Evolutionary conservation across 164 flowering plant genomes (phyloP).

Genomic region (Chimonanthus praecox): DNA sequence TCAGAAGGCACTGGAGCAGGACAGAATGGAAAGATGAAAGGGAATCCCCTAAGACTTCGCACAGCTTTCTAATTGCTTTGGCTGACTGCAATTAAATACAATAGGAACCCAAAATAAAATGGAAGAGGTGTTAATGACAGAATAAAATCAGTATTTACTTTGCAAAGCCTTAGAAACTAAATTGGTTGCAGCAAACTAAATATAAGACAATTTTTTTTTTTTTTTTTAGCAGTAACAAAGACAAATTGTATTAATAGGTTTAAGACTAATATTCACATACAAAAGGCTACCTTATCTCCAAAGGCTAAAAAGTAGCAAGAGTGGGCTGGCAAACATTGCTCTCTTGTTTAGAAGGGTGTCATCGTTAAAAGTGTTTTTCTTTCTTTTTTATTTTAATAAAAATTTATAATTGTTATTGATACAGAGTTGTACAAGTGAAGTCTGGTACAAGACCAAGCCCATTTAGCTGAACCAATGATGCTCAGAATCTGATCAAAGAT

Average conservation of each 20-base stretch:
- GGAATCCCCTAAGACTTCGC: slow-evolving; percentile 84
- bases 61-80: slow-evolving; percentile 64
- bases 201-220: no score
- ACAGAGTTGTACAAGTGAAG: no score
- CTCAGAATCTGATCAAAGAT: no score
- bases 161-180: background rate
- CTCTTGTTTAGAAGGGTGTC: background rate
- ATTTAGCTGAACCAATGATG: no score
- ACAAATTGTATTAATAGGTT: no score
- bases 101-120: slow-evolving; percentile 1
- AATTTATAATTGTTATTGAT: no score
- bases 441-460: no score
- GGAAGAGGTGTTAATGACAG: background rate
- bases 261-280: background rate
- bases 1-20: slow-evolving; percentile 60
- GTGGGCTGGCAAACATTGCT: background rate
- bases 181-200: no score
- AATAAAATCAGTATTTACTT: slow-evolving; percentile 2
- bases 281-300: background rate
- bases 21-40: slow-evolving; percentile 51
- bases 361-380: background rate
- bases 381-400: background rate
- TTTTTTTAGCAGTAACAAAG: no score
- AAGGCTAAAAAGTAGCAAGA: background rate
- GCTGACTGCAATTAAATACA: slow-evolving; percentile 57